Evolutionary conservation across 352 stramenopile genomes (phyloP), one percentile per base, ranked within the genome.

Genomic region (Phytopythium sindhum): DNA sequence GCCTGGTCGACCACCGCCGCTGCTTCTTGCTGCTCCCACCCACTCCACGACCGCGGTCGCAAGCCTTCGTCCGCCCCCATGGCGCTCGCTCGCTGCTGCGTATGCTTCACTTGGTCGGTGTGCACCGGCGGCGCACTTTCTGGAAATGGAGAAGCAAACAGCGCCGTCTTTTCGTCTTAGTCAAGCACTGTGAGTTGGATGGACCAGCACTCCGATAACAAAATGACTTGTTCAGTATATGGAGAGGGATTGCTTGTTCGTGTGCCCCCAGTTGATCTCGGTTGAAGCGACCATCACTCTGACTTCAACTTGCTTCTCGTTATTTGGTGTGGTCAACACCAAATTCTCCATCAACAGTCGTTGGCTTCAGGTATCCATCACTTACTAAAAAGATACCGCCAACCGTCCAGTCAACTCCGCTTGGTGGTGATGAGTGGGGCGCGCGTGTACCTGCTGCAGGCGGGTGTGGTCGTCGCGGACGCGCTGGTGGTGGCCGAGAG

Each of bases 401-500:
- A 48, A 48, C 4, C 41, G 41, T 48, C 41, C 4, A 48, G 41
- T 11, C 45, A 52, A 24, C 10, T 24, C 45, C 19, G 23, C 19
- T 21, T 1, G 4, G 17, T 19, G 37, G 51, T 17, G 29, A 41
- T 57, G 51, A 51, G 44, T 51, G n/a, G 21, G 19, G 44, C 44
- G 44, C 44, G n/a, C n/a, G n/a, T 51, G 44, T 23, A 51, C n/a
- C 44, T 51, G 44, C 51, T 57, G 14, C 51, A 41, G 51, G 53
- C 14, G 33, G n/a, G 33, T 4, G 53, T 60, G 33, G 21, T 60
- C 6, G 28, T 24, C 2, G 33, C 53, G 9, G 53, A 60, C 31
- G 53, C 31, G 31, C 35, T 60, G 53, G 31, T 60, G 33, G 53
- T 60, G 19, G 24, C 37, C n/a, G 53, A 60, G 53, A 60, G 53